Evolutionary conservation across 1,284 basidiomycete species (phyloP).

Genomic region (Leccinum pachyderme): DNA sequence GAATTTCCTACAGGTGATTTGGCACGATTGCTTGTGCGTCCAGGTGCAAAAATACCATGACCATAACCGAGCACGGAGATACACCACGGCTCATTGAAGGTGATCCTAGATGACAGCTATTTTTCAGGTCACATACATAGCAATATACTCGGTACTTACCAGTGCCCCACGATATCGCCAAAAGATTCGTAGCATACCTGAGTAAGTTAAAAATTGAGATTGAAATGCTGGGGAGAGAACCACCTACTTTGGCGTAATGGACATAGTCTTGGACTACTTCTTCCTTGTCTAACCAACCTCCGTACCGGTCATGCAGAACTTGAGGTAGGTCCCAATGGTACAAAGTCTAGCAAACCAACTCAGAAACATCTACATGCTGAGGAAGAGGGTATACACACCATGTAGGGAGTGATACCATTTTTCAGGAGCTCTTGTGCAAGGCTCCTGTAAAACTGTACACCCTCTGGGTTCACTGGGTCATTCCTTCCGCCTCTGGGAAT

Average conservation of each 20-base stretch:
- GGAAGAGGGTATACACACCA: constrained; percentile 22
- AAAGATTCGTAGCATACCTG: constrained; percentile 10
- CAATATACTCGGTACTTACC: not conserved
- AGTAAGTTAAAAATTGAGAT: not conserved
- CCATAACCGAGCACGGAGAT: constrained; percentile 38
- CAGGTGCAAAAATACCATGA: constrained; percentile 34
- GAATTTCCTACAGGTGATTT: constrained; percentile 31
- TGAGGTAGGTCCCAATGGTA: constrained; percentile 34
- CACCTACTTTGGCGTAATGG: constrained; percentile 6
- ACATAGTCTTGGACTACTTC: constrained; percentile 33
- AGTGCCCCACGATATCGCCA: constrained; percentile 9
- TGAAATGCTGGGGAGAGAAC: not conserved
- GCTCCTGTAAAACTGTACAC: constrained; percentile 39
- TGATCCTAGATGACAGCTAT: constrained; percentile 29
- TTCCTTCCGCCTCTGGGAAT: constrained; percentile 41
- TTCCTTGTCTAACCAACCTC: constrained; percentile 44
- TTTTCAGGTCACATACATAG: not conserved
- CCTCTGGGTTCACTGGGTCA: constrained; percentile 42
- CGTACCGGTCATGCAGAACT: constrained; percentile 42
- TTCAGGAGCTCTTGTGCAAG: constrained; percentile 40
- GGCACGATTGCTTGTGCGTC: constrained; percentile 31
- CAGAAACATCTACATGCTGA: not conserved
- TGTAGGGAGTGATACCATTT: constrained; percentile 40
- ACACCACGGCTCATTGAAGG: constrained; percentile 43
- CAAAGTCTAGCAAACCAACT: not conserved